Base-by-base conservation (phyloP, 2,329 filamentous ascomycete species). In the Diatrype stigma region DNA sequence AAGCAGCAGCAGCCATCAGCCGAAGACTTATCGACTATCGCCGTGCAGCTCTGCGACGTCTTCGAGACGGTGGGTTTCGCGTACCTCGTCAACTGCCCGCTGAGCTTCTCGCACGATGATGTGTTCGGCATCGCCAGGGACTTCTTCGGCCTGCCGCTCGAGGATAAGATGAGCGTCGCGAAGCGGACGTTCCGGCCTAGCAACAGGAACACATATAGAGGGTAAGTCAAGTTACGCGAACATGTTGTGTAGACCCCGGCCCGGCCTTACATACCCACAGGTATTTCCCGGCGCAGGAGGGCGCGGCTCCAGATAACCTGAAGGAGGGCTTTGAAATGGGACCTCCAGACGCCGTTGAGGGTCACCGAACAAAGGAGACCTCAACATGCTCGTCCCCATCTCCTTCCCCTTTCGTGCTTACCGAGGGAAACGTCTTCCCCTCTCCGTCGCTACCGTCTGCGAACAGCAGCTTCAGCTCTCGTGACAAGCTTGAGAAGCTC, bases 41-140 rank as follows among this genome's bases (percentile, higher is more conserved):
- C 70, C 50, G 52, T 63, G 14, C 60, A 64, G 42, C 62, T 76
- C 6, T 66, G 72, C 57, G 58, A 71, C 47, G 70, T 72, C 12
- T 74, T 76, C 50, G 62, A 71, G 4, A 75, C 72, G 2, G 72
- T 70, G 3, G 73, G 74, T 7, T 76, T 76, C 55, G 73, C 73
- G 6, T 77, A 77, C 54, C 64, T 76, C 7, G 61, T 67, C 32
- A 73, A 75, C 53, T 49, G 65, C 5, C 72, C 73, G 0, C 55
- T 76, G 23, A 70, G 67, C 23, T 74, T 71, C 57, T 55, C 58
- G 34, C 70, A 75, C 52, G 67, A 69, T 1, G 67, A 73, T 46
- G 67, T 77, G 1, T 75, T 77, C 52, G 54, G 52, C 1, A 55
- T 77, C 7, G 70, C 69, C 3, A 61, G 64, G 45, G 58, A 67